Base-by-base conservation (phyloP, 495 filamentous ascomycete genomes). In the Lasiosphaeria miniovina region DNA sequence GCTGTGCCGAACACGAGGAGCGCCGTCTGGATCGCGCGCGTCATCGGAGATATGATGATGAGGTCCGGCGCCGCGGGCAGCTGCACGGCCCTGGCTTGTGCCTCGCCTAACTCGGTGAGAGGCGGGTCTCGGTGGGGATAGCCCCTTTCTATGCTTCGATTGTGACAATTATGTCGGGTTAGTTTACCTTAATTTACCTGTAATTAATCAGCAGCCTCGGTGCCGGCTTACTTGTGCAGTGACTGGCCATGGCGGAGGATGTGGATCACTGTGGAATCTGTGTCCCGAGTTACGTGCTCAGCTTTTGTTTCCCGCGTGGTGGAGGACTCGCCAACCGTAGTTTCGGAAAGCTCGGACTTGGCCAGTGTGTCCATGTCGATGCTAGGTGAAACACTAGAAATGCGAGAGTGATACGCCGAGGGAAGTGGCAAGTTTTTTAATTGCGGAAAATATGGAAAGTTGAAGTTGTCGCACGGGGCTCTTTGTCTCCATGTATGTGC, bases 1-100 rank as follows among this genome's bases (percentile, higher is more conserved):
- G 34, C 5, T 6, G 32, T 17, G 35, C 74, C 75, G 11, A 84
- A 67, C 0, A 73, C 71, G 31, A 74, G 63, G 36, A 71, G 65
- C 0, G 80, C 74, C 6, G 83, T 86, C 64, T 85, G 75, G 7
- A 85, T 61, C 3, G 81, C 83, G 14, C 83, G 72, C 14, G 77
- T 67, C 78, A 85, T 80, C 6, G 83, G 80, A 49, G 80, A 83
- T 51, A 78, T 70, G 12, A 85, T 65, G 36, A 85, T 78, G 11
- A 82, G 73, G 14, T 77, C 64, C 34, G 80, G 67, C 46, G 71
- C 58, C 31, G 84, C 69, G 36, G 60, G 61, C 35, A 73, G 68
- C n/a, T 74, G 15, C 17, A 86, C 64, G 45, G 76, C 69, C 32
- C 59, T 64, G 61, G 79, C 83, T 67, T 86, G 83, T 31, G 68